These are phyloP conservation scores for Eragrostis nindensis DNA, from an alignment of 176 grass and related monocot species.

Conservation along the genomic window DNA sequence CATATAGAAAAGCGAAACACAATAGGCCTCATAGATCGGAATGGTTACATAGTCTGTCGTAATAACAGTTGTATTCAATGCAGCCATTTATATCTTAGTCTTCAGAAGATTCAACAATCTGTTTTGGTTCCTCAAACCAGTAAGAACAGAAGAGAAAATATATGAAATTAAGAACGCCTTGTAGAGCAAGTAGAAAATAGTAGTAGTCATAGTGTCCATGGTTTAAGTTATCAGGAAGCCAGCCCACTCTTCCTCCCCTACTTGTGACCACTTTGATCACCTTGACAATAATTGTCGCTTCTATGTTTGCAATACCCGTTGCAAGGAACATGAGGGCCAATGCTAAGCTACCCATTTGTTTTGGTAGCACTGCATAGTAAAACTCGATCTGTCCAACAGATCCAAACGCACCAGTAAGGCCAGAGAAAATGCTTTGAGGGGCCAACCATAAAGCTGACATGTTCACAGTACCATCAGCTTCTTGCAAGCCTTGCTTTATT, in stretches of 20 bases:
- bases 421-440: slow-evolving; percentile 28
- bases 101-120: slow-evolving; percentile 2
- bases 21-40: background rate
- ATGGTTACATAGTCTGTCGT: background rate
- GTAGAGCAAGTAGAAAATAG: slow-evolving; percentile 15
- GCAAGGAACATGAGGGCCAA: slow-evolving; percentile 24
- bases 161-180: slow-evolving; percentile 16
- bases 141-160: slow-evolving; percentile 39
- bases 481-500: background rate
- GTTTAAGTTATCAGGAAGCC: slow-evolving; percentile 36
- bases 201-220: slow-evolving; percentile 46
- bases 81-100: background rate
- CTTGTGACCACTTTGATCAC: slow-evolving; percentile 5
- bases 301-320: background rate
- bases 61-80: background rate
- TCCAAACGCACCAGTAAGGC: slow-evolving; percentile 33
- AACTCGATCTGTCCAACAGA: slow-evolving; percentile 42
- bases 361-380: slow-evolving; percentile 44
- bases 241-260: slow-evolving; percentile 24
- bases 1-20: too few relatives aligned
- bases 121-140: slow-evolving; percentile 35
- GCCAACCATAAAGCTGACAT: slow-evolving; percentile 54
- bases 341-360: slow-evolving; percentile 35
- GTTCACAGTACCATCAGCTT: background rate
- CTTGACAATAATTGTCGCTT: background rate